Evolutionary conservation across 176 grass and related monocot species (phyloP).

Genomic region (Musa itinerans): DNA sequence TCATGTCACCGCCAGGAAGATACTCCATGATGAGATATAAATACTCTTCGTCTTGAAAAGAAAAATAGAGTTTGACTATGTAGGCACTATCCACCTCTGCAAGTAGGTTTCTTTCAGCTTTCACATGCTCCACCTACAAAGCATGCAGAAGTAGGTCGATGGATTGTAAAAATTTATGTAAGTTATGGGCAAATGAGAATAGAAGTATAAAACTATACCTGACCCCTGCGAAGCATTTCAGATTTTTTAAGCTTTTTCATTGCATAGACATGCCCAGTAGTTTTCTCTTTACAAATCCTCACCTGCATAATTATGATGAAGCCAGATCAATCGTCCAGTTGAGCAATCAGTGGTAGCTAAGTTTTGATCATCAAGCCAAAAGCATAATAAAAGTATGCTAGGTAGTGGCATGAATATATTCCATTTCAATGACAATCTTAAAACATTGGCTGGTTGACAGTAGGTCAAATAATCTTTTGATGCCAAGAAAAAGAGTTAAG

Average conservation of each 20-base stretch:
- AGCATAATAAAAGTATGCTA: not conserved
- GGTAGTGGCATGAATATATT: too few species aligned
- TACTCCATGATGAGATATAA: constrained; percentile 99
- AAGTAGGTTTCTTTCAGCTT: constrained; percentile 99
- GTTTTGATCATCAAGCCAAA: too few species aligned
- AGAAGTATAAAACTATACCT: constrained; percentile 53
- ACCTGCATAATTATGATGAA: constrained; percentile 50
- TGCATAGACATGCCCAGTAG: constrained; percentile 75
- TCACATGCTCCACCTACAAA: constrained; percentile 93
- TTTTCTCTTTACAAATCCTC: constrained; percentile 88
- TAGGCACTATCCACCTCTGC: constrained; percentile 93
- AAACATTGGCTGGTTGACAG: too few species aligned
- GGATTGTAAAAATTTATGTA: not conserved
- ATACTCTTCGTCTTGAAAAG: constrained; percentile 93
- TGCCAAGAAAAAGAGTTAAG: too few species aligned
- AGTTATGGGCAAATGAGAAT: constrained; percentile 10
- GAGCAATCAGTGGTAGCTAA: not conserved
- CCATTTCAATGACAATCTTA: too few species aligned
- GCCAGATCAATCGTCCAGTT: not conserved
- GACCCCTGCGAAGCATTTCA: constrained; percentile 98
- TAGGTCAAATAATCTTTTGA: too few species aligned
- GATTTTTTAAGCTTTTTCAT: constrained; percentile 99
- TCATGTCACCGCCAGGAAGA: constrained; percentile 98
- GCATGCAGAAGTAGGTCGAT: constrained; percentile 15
- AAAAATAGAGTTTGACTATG: constrained; percentile 95